Evolutionary conservation across 768 basidiomycete genomes (phyloP).

Genomic region (Leccinum boreale): DNA sequence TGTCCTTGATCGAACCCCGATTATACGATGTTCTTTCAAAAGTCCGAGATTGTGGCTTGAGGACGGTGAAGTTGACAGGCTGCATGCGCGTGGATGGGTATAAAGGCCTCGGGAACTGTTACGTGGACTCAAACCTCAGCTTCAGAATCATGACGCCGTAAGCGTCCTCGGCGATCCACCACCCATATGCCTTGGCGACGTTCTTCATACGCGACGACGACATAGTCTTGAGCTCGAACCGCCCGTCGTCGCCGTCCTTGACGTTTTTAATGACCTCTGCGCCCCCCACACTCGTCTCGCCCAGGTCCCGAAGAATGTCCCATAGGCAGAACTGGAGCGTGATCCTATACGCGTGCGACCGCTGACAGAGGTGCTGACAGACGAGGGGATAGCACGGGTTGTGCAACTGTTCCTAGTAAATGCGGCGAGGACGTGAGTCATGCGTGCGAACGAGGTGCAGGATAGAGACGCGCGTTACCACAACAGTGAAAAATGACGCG

Average conservation of each 20-base stretch:
- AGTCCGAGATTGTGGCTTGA: conserved; percentile 57
- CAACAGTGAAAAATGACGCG: conserved; percentile 91
- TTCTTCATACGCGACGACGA: conserved; percentile 61
- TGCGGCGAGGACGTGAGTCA: neutral
- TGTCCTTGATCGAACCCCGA: too few relatives aligned
- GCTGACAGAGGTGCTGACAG: conserved; percentile 73
- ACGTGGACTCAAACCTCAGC: conserved; percentile 39
- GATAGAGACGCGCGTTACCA: conserved; percentile 59
- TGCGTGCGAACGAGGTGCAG: neutral
- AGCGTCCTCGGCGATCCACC: conserved; percentile 89
- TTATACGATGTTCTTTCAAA: too few relatives aligned
- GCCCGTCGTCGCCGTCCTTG: conserved; percentile 39
- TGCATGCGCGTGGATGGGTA: conserved; percentile 28
- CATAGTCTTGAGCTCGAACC: conserved; percentile 48
- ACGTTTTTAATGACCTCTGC: conserved; percentile 67
- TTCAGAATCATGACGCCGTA: conserved; percentile 77
- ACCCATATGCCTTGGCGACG: conserved; percentile 82
- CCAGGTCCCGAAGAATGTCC: conserved; percentile 94
- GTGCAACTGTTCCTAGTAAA: conserved; percentile 72
- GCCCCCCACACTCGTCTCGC: conserved; percentile 80
- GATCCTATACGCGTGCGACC: conserved; percentile 81
- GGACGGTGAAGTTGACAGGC: conserved; percentile 83
- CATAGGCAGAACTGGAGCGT: conserved; percentile 94
- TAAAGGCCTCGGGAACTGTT: neutral
- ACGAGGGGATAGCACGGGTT: conserved; percentile 96